Base-by-base conservation (phyloP, 2,329 filamentous ascomycete species). In the Akanthomyces lecanii region DNA sequence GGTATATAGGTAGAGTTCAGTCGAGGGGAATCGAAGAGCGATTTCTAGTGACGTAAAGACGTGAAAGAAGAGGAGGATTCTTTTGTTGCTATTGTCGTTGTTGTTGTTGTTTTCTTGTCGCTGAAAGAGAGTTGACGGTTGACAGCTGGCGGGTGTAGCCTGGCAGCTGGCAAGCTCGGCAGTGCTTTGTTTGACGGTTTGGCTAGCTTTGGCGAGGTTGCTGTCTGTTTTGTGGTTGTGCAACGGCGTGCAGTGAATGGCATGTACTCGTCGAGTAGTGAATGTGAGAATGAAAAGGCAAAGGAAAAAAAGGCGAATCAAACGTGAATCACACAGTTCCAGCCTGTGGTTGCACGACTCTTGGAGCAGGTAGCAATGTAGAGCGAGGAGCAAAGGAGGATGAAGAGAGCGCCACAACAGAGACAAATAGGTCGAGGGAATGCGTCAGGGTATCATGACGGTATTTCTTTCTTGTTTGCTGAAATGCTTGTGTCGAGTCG, bases 321-420 rank as follows among this genome's bases (percentile, higher is more conserved):
- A 12, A 45, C 18, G 42, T 61, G 51, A 61, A 55, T 61, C 59
- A 61, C 44, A 59, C 59, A 55, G 59, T 54, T 61, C 59, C 59
- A 61, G 59, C 59, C 59, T 55, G 59, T 61, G 59, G 30, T 61
- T 48, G 59, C 59, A 38, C 40, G 42, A 61, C 38, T 44, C 44
- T 53, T 25, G 48, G 28, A 33, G 21, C n/a, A 7, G 23, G 25
- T 7, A 28, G 40, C 30, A 38, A 23, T 11, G 51, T 54, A 16
- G 21, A 61, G 28, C 21, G 23, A 47, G 18, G 18, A 18, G 23
- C 36, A 56, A 21, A 5, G 12, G 33, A 28, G 14, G 40, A 55
- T 47, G n/a, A 33, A 33, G 11, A 6, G 50, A 54, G 18, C 25
- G 25, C 28, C 40, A 44, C 59, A 48, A 21, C 50, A 48, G 10